Conservation (phyloP, 2,329 filamentous ascomycete species). For the Teratosphaeria destructans region DNA sequence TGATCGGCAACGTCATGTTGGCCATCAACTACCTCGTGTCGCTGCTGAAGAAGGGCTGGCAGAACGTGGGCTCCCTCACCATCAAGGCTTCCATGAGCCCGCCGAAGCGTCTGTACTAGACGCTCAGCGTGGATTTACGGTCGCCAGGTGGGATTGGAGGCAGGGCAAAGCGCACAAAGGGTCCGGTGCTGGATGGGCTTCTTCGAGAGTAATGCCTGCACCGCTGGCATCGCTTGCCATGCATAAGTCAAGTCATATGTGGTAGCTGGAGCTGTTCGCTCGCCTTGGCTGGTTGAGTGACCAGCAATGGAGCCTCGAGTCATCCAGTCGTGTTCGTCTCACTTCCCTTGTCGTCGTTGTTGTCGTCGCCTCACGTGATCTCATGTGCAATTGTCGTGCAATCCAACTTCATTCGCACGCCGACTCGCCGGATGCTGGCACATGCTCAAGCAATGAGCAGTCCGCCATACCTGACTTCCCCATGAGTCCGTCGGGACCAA, state of each 20-base stretch:
- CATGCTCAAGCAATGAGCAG: neutral
- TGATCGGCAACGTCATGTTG: conserved; percentile 98
- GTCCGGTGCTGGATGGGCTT: conserved; percentile 11
- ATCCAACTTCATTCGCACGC: neutral
- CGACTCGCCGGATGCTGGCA: neutral
- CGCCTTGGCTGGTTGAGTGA: conserved; percentile 24
- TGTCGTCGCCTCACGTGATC: neutral
- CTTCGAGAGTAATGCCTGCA: conserved; percentile 15
- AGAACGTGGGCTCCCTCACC: conserved; percentile 99
- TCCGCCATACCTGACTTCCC: neutral
- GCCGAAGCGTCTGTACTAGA: conserved; percentile 93
- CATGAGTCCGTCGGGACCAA: neutral
- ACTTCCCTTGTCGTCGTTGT: neutral
- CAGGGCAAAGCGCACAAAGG: neutral
- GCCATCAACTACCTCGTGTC: conserved; percentile 99
- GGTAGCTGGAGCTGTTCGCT: conserved; percentile 10
- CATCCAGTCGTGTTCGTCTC: conserved; percentile 10
- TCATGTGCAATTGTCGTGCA: neutral
- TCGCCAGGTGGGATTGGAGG: neutral
- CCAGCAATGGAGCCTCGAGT: conserved; percentile 20
- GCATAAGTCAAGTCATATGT: neutral
- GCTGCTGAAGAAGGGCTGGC: conserved; percentile 99
- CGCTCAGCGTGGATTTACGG: conserved; percentile 1
- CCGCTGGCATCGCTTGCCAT: neutral
- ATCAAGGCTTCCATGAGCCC: conserved; percentile 99